Percentiles rank a stretch among this genome's conserved stretches.
These are phyloP conservation scores for Trametes hirsuta DNA, from an alignment of 1,284 basidiomycete species.

Conservation along the genomic window DNA sequence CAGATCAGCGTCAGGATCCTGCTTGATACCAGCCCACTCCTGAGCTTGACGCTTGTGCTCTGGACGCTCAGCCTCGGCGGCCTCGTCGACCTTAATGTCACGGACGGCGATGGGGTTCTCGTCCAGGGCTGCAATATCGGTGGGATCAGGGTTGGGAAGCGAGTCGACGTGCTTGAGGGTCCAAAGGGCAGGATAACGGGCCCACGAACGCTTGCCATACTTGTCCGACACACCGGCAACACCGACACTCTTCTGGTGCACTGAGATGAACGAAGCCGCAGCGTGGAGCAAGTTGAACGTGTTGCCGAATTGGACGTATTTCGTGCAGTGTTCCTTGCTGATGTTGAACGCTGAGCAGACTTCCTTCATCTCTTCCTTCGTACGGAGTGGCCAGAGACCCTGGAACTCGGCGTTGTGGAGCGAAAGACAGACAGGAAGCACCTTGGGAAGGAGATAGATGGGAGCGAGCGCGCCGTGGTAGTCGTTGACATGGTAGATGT, in stretches of 20 bases:
- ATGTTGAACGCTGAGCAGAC: conserved; percentile 97
- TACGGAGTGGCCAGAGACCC: conserved; percentile 91
- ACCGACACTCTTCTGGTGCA: conserved; percentile 89
- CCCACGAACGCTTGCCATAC: conserved; percentile 94
- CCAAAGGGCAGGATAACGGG: conserved; percentile 92
- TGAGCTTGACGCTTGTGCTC: conserved; percentile 90
- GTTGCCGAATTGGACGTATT: conserved; percentile 96
- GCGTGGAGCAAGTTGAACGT: conserved; percentile 94
- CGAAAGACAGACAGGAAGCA: conserved; percentile 88
- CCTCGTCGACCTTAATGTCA: conserved; percentile 78
- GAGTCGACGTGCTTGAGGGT: conserved; percentile 94
- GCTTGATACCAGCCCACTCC: conserved; percentile 91
- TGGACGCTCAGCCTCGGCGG: conserved; percentile 85
- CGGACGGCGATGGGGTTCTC: conserved; percentile 73
- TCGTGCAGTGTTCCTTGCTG: conserved; percentile 91
- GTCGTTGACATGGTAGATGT: conserved; percentile 90
- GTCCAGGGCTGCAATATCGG: conserved; percentile 90
- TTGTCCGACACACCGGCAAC: conserved; percentile 96
- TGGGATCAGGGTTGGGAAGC: conserved; percentile 90
- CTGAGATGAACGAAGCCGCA: conserved; percentile 88
- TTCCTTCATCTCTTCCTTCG: conserved; percentile 97
- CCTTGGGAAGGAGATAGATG: conserved; percentile 88
- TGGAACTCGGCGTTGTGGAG: conserved; percentile 97
- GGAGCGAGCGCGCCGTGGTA: conserved; percentile 91
- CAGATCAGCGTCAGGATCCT: conserved; percentile 86